phyloP scores from a whole-genome alignment of 176 grass and related monocot species.

The Triticum monococcum region DNA sequence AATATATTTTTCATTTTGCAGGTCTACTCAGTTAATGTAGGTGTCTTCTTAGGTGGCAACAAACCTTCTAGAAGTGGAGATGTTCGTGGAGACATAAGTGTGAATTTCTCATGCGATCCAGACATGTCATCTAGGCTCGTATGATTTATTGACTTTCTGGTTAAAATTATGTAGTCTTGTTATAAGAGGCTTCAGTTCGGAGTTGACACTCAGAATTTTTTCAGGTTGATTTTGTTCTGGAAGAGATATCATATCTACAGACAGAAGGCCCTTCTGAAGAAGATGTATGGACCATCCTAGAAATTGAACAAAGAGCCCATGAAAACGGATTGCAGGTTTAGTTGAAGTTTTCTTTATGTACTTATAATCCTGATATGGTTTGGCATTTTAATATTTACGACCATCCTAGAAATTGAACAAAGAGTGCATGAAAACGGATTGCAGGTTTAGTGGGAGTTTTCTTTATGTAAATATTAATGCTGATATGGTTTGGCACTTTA shows the following conservation, averaged over 20 bases:
- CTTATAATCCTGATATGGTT: slow-evolving; percentile 14
- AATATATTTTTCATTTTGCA: slow-evolving; percentile 40
- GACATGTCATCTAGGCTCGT: slow-evolving; percentile 91
- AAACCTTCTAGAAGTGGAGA: slow-evolving; percentile 96
- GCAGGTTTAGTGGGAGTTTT: slow-evolving; percentile 56
- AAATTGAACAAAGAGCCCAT: slow-evolving; percentile 98
- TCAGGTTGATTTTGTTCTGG: slow-evolving; percentile 89
- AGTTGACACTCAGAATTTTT: slow-evolving; percentile 31
- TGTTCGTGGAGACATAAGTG: slow-evolving; percentile 91
- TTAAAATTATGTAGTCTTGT: background rate
- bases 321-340: slow-evolving; percentile 97
- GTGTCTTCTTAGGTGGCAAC: slow-evolving; percentile 96
- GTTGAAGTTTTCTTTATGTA: slow-evolving; percentile 14
- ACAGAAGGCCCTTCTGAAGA: slow-evolving; percentile 78
- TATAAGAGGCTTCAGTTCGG: background rate
- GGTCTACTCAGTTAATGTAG: slow-evolving; percentile 95
- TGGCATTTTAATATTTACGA: slow-evolving; percentile 23
- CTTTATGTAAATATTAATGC: background rate
- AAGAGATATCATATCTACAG: slow-evolving; percentile 92
- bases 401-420: slow-evolving; percentile 96
- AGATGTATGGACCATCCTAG: slow-evolving; percentile 78
- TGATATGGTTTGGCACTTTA: slow-evolving; percentile 2
- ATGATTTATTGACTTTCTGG: slow-evolving; percentile 23
- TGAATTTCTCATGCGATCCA: slow-evolving; percentile 95
- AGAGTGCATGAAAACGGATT: slow-evolving; percentile 99